These are phyloP conservation scores for Colletotrichum incanum DNA, from an alignment of 2,329 filamentous ascomycete species.

Conservation along the genomic window DNA sequence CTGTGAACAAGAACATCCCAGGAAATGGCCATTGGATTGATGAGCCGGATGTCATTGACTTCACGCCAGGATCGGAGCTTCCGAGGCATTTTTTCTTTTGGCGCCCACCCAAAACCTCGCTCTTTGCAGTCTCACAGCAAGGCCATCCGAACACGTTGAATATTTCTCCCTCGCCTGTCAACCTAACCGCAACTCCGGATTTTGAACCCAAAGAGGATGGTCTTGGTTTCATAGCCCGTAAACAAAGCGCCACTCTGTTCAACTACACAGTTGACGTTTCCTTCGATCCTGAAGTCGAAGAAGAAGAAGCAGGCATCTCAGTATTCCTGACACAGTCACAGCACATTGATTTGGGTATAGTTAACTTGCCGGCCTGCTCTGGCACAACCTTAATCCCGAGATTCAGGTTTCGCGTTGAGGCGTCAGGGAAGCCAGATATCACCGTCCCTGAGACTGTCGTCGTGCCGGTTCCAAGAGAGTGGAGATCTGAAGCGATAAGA, in stretches of 20 bases:
- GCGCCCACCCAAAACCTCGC: conserved; percentile 58
- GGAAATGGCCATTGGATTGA: conserved; percentile 60
- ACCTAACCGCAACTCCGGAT: conserved; percentile 43
- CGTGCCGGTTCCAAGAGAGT: conserved; percentile 56
- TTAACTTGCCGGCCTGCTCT: conserved; percentile 48
- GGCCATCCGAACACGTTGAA: conserved; percentile 56
- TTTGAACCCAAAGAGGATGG: conserved; percentile 61
- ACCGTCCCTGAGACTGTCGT: conserved; percentile 55
- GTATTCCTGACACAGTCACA: conserved; percentile 69
- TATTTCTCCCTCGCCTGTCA: conserved; percentile 43
- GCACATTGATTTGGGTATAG: conserved; percentile 64
- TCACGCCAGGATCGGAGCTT: conserved; percentile 55
- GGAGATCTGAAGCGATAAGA: conserved; percentile 54
- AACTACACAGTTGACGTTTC: conserved; percentile 63
- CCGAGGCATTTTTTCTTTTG: conserved; percentile 64
- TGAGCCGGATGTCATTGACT: conserved; percentile 62
- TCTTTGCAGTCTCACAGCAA: conserved; percentile 55
- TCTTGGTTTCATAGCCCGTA: conserved; percentile 65
- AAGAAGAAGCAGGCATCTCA: conserved; percentile 68
- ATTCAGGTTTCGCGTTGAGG: conserved; percentile 59
- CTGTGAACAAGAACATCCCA: conserved; percentile 50
- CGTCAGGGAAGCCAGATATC: conserved; percentile 53
- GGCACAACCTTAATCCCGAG: conserved; percentile 51
- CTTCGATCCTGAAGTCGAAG: conserved; percentile 55
- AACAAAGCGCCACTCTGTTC: conserved; percentile 71